Base-by-base conservation (phyloP, 257 asterid genomes). In the Oldenlandia corymbosa region DNA sequence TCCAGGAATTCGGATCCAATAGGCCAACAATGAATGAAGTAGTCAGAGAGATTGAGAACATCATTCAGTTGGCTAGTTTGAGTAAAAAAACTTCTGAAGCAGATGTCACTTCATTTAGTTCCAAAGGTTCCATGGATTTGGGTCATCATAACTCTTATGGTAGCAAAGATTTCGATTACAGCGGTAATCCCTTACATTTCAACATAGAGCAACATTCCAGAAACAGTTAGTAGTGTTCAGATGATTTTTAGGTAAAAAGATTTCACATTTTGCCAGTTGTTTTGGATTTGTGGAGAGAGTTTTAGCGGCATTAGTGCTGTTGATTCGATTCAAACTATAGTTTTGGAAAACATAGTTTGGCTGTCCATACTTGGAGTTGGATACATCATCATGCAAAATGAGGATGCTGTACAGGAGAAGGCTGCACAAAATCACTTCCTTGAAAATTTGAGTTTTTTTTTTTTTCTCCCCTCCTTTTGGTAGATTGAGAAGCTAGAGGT, bases 21-120 rank as follows among this genome's bases (percentile, higher is more conserved):
- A 75, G 96, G 75, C 97, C 97, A 24, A 56, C 84, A 26, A 90
- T 88, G 96, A 88, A 95, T 0, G 96, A 80, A 75, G 88, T 83
- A 4, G 96, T 81, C 65, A 84, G 88, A 49, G 85, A 87, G 71
- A 83, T 90, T 1, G 97, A 90, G 80, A 84, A 75, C 49, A 79
- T 90, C 30, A 73, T 83, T 49, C 84, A 80, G 70, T 42, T 80
- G 75, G 77, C 82, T 12, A 59, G 57, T 31, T 24, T 55, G 67
- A 69, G 75, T 20, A 71, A 69, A 52, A 70, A 58, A 42, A 47
- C n/a, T n/a, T n/a, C 23, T 0, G 78, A 74, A 43, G 62, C 64
- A 13, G 64, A 49, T 8, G 46, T 75, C 26, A 66, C 64, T 70
- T 71, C 81, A 24, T 51, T 75, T 45, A 74, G 75, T 58, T 65